These are phyloP conservation scores for Polytolypa hystricis DNA, from an alignment of 2,329 filamentous ascomycete genomes.

Conservation along the genomic window DNA sequence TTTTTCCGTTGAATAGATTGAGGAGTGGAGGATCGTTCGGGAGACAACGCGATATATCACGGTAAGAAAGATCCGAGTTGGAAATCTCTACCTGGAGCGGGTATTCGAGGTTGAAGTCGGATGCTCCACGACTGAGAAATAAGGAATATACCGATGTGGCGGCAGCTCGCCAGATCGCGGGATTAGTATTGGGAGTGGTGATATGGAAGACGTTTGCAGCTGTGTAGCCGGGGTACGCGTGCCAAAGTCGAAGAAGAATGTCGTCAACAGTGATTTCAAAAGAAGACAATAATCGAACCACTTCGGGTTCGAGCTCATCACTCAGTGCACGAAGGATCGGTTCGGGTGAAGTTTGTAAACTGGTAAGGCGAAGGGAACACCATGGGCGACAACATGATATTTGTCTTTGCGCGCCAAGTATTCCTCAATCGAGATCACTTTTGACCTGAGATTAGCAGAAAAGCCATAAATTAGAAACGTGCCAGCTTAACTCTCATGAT, in stretches of 20 bases:
- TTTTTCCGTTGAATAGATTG: background rate
- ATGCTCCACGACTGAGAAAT: background rate
- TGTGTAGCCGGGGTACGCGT: background rate
- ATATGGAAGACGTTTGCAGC: background rate
- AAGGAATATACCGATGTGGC: background rate
- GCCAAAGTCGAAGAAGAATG: background rate
- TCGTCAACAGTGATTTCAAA: background rate
- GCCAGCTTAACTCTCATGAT: too few relatives aligned
- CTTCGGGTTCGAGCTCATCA: background rate
- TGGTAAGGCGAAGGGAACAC: background rate
- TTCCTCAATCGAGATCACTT: background rate
- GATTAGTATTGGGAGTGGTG: background rate
- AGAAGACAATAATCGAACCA: background rate
- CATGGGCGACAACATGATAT: background rate
- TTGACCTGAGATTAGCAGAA: too few relatives aligned
- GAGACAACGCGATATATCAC: background rate
- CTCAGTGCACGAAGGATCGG: background rate
- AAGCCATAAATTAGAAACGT: too few relatives aligned
- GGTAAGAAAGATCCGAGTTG: background rate
- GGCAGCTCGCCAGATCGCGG: background rate
- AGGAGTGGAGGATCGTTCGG: slow-evolving; percentile 1
- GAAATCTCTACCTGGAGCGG: background rate
- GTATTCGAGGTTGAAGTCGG: background rate
- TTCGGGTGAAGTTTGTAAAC: background rate
- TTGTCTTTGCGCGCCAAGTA: background rate